These are phyloP conservation scores for Medicago ruthenica DNA, from an alignment of 306 rosid genomes.

Conservation along the genomic window DNA sequence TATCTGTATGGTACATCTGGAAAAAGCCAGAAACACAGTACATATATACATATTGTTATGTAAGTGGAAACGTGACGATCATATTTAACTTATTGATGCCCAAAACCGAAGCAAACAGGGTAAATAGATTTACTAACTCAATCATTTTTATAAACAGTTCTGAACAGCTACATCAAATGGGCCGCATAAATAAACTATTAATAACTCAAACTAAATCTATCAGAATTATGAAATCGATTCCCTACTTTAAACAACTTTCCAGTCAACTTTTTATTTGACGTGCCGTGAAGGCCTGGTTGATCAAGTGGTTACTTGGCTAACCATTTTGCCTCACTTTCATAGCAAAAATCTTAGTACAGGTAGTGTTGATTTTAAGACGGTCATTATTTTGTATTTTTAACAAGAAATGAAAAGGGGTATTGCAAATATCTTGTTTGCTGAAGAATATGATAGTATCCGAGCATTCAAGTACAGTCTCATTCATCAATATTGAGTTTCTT, in stretches of 20 bases:
- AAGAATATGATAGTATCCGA: constrained; percentile 23
- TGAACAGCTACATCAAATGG: constrained; percentile 17
- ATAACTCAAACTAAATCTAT: constrained; percentile 5
- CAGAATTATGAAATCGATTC: background rate
- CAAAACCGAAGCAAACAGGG: background rate
- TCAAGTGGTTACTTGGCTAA: background rate
- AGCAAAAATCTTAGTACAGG: constrained; percentile 13
- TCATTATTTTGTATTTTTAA: background rate
- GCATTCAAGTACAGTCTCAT: constrained; percentile 26
- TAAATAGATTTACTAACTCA: constrained; percentile 18
- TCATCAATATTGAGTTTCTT: constrained; percentile 33
- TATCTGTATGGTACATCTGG: constrained; percentile 2
- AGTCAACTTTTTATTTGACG: background rate
- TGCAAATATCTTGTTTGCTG: background rate
- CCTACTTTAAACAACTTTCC: background rate
- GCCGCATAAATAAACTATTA: constrained; percentile 23
- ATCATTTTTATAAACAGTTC: constrained; percentile 8
- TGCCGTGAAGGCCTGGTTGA: background rate
- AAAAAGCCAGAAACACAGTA: constrained; percentile 13
- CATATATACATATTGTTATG: background rate
- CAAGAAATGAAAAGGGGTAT: background rate
- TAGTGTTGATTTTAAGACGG: constrained; percentile 19
- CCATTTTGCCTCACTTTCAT: constrained; percentile 10
- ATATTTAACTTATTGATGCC: constrained; percentile 14
- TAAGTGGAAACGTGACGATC: background rate